Evolutionary conservation across 148 eudicot genomes (phyloP).

Genomic region (Suaeda aralocaspica): DNA sequence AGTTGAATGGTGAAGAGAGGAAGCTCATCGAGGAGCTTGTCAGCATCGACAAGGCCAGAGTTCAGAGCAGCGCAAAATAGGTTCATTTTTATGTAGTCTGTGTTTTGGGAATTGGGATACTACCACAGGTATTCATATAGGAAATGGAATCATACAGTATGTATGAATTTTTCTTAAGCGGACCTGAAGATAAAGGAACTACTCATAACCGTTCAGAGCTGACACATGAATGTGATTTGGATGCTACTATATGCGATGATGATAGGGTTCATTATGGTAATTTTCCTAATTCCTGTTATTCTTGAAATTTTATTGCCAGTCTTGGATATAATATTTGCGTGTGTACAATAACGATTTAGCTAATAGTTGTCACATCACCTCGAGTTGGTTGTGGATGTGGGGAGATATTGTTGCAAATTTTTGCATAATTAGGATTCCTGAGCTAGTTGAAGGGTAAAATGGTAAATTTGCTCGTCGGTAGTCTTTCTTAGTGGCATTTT

Average conservation of each 20-base stretch:
- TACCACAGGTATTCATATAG: too few relatives aligned
- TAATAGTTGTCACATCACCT: too few relatives aligned
- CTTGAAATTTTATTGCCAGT: too few relatives aligned
- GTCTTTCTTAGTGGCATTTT: too few relatives aligned
- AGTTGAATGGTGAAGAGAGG: constrained; percentile 64
- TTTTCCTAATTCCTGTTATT: too few relatives aligned
- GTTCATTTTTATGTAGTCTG: not conserved
- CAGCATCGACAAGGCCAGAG: constrained; percentile 52
- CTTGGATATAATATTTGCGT: too few relatives aligned
- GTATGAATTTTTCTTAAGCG: not conserved
- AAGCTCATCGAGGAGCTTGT: constrained; percentile 82
- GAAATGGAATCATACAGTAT: not conserved
- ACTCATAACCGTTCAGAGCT: not conserved
- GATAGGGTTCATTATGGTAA: not conserved
- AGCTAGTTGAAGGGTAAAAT: too few relatives aligned
- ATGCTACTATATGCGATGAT: not conserved
- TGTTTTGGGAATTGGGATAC: not conserved
- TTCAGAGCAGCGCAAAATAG: constrained; percentile 45
- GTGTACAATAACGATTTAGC: too few relatives aligned
- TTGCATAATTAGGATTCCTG: too few relatives aligned
- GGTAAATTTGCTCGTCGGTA: too few relatives aligned
- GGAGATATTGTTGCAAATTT: too few relatives aligned
- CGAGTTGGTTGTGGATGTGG: too few relatives aligned
- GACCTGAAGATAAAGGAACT: not conserved
- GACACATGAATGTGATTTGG: constrained; percentile 4